Evolutionary conservation across 495 filamentous ascomycete genomes (phyloP).

Genomic region (Xylaria grammica): DNA sequence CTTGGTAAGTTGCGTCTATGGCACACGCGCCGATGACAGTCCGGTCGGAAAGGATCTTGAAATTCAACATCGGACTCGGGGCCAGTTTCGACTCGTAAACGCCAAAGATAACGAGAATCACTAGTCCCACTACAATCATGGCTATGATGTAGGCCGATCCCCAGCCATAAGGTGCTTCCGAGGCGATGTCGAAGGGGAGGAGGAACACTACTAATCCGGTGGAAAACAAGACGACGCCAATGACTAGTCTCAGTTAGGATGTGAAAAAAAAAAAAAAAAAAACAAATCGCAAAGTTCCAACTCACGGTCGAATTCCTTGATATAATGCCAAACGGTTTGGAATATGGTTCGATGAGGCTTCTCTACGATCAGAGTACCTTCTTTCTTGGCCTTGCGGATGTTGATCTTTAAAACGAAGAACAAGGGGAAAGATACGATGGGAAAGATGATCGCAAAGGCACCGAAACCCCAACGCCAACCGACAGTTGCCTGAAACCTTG

Average conservation of each 20-base stretch:
- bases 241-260: conserved; percentile 11
- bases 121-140: conserved; percentile 65
- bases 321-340: conserved; percentile 20
- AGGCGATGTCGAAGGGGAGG: conserved; percentile 61
- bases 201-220: conserved; percentile 63
- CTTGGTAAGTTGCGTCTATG: conserved; percentile 6
- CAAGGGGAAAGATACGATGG: conserved; percentile 56
- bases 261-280: background rate
- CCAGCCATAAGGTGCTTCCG: conserved; percentile 47
- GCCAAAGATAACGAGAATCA: conserved; percentile 61
- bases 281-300: background rate
- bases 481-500: conserved; percentile 29
- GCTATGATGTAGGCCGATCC: conserved; percentile 44
- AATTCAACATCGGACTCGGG: conserved; percentile 60
- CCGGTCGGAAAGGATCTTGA: conserved; percentile 59
- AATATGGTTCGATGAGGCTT: conserved; percentile 17
- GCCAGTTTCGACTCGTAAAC: conserved; percentile 66
- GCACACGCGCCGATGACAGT: conserved; percentile 40
- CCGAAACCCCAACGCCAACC: conserved; percentile 67
- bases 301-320: conserved; percentile 8
- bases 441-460: conserved; percentile 57
- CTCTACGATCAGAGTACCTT: conserved; percentile 6
- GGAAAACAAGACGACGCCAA: conserved; percentile 59
- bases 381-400: conserved; percentile 53
- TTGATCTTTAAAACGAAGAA: conserved; percentile 54